Base-by-base conservation (phyloP, 2,329 filamentous ascomycete genomes). In the Clarireedia homoeocarpa region DNA sequence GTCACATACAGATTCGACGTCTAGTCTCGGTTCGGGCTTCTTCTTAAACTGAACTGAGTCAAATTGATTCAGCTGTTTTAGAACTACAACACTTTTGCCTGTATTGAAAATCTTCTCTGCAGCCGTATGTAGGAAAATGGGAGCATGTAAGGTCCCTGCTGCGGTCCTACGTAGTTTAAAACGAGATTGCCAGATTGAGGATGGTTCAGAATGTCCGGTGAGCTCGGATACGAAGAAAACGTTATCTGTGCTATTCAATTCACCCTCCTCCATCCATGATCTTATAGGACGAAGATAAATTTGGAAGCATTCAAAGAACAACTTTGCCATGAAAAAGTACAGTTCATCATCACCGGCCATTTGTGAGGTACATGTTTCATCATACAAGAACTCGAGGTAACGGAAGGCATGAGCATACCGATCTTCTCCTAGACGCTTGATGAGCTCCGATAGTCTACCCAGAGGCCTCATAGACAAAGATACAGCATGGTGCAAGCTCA, bases 41-140 rank as follows among this genome's bases (percentile, higher is more conserved):
- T 55, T 68, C 66, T 53, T 65, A 51, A 58, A 68, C 56, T 60
- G 64, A 63, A 66, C 48, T 49, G 71, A 63, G 49, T 74, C 69
- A 58, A 79, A 75, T 55, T 78, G 75, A 42, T 84, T 82, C 10
- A 96, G 75, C 48, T 86, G 81, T 58, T 85, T 85, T n/a, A 96
- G 73, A 46, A 96, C 86, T 1, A 94, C 82, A 55, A 94, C 85
- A 64, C 87, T 95, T 71, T 96, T 96, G 0, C 92, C 92, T 1
- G 89, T 85, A 1, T 85, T 90, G 65, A 96, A 92, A 39, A 96
- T 89, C 59, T 84, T 87, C 24, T 75, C 73, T 0, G 82, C 83
- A 2, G 85, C 81, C 2, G 85, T 78, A 40, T 84, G 81, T 4
- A 96, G 76, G 61, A 96, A 96, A 2, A 73, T 77, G 0, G 92